Evolutionary conservation across 106 monocot species (phyloP).

Genomic region (Allium sativum): DNA sequence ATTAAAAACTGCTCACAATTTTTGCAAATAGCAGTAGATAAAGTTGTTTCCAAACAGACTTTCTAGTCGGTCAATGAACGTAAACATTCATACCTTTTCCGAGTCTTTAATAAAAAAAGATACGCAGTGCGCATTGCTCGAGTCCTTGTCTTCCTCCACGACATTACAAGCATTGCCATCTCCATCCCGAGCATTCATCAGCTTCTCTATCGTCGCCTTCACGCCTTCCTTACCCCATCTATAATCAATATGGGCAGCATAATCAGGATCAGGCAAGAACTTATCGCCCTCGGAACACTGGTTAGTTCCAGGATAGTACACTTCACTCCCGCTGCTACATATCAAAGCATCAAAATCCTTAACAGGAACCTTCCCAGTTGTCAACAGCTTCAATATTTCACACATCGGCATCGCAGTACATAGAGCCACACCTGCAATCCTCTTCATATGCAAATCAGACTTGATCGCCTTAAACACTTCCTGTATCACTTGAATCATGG

Average conservation of each 20-base stretch:
- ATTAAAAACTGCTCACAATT: too few species aligned
- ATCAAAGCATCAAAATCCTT: slow-evolving; percentile 52
- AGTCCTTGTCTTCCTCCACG: slow-evolving; percentile 43
- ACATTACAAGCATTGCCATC: slow-evolving; percentile 5
- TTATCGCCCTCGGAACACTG: slow-evolving; percentile 20
- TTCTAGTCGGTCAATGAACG: too few species aligned
- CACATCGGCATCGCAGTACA: slow-evolving; percentile 43
- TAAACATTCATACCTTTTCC: slow-evolving; percentile 27
- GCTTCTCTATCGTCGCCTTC: slow-evolving; percentile 40
- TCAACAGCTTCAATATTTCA: slow-evolving; percentile 34
- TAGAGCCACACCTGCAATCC: slow-evolving; percentile 42
- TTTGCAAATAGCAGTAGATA: too few species aligned
- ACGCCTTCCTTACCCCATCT: slow-evolving; percentile 66
- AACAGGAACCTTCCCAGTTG: slow-evolving; percentile 24
- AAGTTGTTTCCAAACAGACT: too few species aligned
- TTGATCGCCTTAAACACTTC: slow-evolving; percentile 23
- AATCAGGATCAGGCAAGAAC: slow-evolving; percentile 48
- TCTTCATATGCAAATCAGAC: slow-evolving; percentile 37
- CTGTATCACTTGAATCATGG: slow-evolving; percentile 33
- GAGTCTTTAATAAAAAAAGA: slow-evolving; percentile 59
- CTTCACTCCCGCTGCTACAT: slow-evolving; percentile 53
- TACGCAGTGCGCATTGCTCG: slow-evolving; percentile 61
- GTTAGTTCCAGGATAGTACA: slow-evolving; percentile 44
- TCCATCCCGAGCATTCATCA: slow-evolving; percentile 31
- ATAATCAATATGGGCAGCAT: slow-evolving; percentile 61